These are phyloP conservation scores for Platanthera zijinensis DNA, from an alignment of 106 monocot species.

Conservation along the genomic window DNA sequence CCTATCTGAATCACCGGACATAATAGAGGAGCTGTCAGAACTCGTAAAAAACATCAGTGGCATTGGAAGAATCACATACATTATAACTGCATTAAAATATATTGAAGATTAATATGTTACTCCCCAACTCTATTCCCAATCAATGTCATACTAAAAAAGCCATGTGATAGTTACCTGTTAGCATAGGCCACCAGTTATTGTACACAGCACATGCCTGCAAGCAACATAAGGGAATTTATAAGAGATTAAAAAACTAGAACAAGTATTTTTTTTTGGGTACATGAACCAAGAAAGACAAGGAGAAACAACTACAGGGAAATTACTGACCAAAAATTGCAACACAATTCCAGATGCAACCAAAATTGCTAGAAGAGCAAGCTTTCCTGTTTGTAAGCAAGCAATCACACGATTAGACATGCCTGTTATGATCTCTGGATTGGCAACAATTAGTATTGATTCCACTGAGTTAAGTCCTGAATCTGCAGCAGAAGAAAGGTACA, in stretches of 20 bases:
- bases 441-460: neutral
- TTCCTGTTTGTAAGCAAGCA: constrained; percentile 58
- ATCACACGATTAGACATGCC: constrained; percentile 32
- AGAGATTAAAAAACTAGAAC: neutral
- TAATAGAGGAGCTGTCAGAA: constrained; percentile 39
- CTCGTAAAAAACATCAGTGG: constrained; percentile 71
- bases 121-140: neutral
- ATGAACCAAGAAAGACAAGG: neutral
- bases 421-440: constrained; percentile 26
- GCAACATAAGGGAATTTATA: constrained; percentile 11
- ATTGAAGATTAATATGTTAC: neutral
- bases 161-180: constrained; percentile 55
- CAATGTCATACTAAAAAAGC: neutral
- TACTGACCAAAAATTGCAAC: constrained; percentile 66
- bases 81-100: constrained; percentile 44
- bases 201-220: constrained; percentile 91
- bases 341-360: constrained; percentile 70
- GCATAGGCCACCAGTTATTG: constrained; percentile 99
- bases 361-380: constrained; percentile 73
- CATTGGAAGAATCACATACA: constrained; percentile 92
- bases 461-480: neutral
- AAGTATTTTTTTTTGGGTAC: neutral
- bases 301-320: neutral
- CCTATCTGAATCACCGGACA: constrained; percentile 46
- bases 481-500: neutral